phyloP scores from a whole-genome alignment of 2,329 filamentous ascomycete species.

The Colletotrichum sp. region DNA sequence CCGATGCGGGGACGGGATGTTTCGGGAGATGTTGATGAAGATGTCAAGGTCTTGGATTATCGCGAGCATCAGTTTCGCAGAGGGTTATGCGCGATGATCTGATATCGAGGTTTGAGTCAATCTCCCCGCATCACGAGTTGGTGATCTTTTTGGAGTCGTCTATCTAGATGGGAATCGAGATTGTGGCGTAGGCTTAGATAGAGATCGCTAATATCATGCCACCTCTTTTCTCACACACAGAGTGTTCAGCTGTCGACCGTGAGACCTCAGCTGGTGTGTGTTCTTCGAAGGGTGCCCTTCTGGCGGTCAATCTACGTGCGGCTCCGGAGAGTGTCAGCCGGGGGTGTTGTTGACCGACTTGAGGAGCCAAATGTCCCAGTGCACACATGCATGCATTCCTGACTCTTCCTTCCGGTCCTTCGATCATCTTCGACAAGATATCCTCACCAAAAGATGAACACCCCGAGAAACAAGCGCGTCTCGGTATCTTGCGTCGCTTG shows the following conservation, averaged over 20 bases:
- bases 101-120: background rate
- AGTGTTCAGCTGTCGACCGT: background rate
- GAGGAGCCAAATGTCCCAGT: background rate
- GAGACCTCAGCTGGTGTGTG: background rate
- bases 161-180: background rate
- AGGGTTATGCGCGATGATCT: background rate
- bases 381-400: background rate
- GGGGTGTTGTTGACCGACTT: background rate
- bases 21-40: background rate
- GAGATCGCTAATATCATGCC: background rate
- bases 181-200: background rate
- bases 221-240: background rate
- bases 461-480: background rate
- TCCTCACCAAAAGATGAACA: background rate
- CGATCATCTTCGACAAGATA: background rate
- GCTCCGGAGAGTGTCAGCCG: background rate
- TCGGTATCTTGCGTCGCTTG: background rate
- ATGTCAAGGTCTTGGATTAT: background rate
- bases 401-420: background rate
- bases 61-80: background rate
- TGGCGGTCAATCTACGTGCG: background rate
- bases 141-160: background rate
- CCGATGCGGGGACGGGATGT: background rate
- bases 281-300: background rate
- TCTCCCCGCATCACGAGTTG: background rate